Conservation (phyloP, 1,284 basidiomycete genomes). For the Fistulinella cinereoalba region DNA sequence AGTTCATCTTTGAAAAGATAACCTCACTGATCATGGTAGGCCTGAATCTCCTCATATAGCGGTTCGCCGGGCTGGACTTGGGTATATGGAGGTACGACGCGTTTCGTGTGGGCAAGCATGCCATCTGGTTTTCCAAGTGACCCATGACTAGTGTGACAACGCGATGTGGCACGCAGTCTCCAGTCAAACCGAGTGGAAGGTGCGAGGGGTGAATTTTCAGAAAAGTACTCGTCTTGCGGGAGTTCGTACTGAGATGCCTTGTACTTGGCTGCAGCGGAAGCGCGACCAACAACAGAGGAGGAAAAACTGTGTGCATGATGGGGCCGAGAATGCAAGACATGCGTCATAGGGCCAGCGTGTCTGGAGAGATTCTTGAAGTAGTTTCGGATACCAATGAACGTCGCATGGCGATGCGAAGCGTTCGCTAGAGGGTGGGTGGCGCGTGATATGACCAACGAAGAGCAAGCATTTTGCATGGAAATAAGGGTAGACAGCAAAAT, state of each 20-base stretch:
- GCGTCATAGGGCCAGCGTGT: background rate
- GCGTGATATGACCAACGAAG: constrained; percentile 5
- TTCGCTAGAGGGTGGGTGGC: constrained; percentile 5
- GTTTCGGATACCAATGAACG: constrained; percentile 31
- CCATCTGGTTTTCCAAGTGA: constrained; percentile 5
- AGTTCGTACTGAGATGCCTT: constrained; percentile 21
- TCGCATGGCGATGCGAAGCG: constrained; percentile 12
- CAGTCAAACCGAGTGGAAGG: constrained; percentile 39
- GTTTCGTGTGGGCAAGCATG: constrained; percentile 28
- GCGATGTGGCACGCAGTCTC: constrained; percentile 37
- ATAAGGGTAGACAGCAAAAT: too few species aligned
- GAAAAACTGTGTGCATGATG: constrained; percentile 12
- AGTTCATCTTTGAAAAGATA: background rate
- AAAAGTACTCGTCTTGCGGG: constrained; percentile 29
- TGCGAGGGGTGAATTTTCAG: constrained; percentile 28
- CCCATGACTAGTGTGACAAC: constrained; percentile 10
- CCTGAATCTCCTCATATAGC: constrained; percentile 44
- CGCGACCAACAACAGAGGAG: constrained; percentile 7
- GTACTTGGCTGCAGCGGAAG: constrained; percentile 6
- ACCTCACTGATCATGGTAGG: constrained; percentile 45
- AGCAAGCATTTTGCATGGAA: constrained; percentile 16
- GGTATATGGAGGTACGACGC: constrained; percentile 36
- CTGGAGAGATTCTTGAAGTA: constrained; percentile 26
- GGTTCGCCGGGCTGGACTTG: constrained; percentile 36
- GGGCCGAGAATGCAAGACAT: background rate